Base-by-base conservation (phyloP, 2,329 filamentous ascomycete species). In the Phaeophleospora eucalypticola region DNA sequence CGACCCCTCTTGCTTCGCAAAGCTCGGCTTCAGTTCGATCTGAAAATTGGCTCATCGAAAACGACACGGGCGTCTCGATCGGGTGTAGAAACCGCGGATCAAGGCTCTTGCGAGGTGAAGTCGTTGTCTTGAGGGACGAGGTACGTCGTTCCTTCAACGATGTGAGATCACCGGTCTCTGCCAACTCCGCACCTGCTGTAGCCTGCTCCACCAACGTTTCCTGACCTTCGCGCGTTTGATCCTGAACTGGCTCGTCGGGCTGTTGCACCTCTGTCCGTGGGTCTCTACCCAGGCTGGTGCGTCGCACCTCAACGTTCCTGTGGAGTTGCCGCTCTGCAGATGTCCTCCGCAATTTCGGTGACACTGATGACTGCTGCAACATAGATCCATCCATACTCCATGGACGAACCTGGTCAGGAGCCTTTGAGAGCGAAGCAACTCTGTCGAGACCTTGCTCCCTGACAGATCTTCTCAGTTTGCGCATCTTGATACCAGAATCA, bases 1-100 rank as follows among this genome's bases (percentile, higher is more conserved):
- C 78, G 12, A 84, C 72, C 9, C 78, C 79, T 35, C 72, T 80
- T 8, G 81, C 81, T 61, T 84, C 79, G 49, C 73, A 78, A 43
- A 84, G 73, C 63, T 84, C 81, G 8, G 59, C 52, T 19, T 63
- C 60, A 2, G 60, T 59, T 10, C 59, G 52, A 41, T 58, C 60
- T 2, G 62, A 64, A 24, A 53, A 48, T 41, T 55, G 52, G 34
- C 57, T 58, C 6, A 43, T 54, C 4, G 59, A 61, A 33, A 57
- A 41, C n/a, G n/a, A 29, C 24, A 29, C 6, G 0, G 60, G 60
- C 8, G 60, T 63, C 3, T 48, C 51, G 39, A 47, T 56, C 3
- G 57, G 53, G 27, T 58, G 54, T 10, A 57, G 48, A 32, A 48
- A 42, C 2, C 57, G 51, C 14, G 52, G 49, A 35, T 61, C 58